These are phyloP conservation scores for Cerioporus squamosus DNA, from an alignment of 1,284 basidiomycete species.

Conservation along the genomic window DNA sequence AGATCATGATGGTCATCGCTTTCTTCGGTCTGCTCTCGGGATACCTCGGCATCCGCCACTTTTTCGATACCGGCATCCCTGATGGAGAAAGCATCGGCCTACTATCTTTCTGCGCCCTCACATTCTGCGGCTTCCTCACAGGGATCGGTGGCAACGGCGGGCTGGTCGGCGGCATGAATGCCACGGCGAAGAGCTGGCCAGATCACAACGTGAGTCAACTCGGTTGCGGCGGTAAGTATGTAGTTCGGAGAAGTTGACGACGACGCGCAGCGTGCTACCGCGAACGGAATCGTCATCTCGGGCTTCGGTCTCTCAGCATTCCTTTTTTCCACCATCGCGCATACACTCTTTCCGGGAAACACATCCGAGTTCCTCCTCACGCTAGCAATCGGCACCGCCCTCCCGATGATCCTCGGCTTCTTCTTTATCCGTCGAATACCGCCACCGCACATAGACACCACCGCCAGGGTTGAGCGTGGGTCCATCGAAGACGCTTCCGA, in stretches of 20 bases:
- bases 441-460: constrained; percentile 36
- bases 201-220: constrained; percentile 47
- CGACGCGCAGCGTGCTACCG: constrained; percentile 61
- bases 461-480: constrained; percentile 22
- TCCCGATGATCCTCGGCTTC: constrained; percentile 71
- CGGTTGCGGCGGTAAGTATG: background rate
- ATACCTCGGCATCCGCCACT: constrained; percentile 67
- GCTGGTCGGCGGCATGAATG: constrained; percentile 57
- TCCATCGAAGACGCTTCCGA: constrained; percentile 18
- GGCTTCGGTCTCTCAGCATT: constrained; percentile 89
- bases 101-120: constrained; percentile 43
- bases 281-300: constrained; percentile 75
- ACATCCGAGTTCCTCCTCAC: constrained; percentile 71
- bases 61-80: constrained; percentile 58
- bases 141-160: constrained; percentile 69
- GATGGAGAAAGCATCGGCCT: constrained; percentile 26
- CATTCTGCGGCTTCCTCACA: constrained; percentile 58
- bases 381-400: constrained; percentile 71
- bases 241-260: background rate
- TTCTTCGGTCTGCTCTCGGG: constrained; percentile 61
- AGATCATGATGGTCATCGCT: constrained; percentile 50
- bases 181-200: constrained; percentile 70
- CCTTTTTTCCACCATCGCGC: constrained; percentile 73
- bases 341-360: constrained; percentile 69
- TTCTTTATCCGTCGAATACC: constrained; percentile 68